Base-by-base conservation (phyloP, 441 rosid genomes). In the Aleurites moluccanus region DNA sequence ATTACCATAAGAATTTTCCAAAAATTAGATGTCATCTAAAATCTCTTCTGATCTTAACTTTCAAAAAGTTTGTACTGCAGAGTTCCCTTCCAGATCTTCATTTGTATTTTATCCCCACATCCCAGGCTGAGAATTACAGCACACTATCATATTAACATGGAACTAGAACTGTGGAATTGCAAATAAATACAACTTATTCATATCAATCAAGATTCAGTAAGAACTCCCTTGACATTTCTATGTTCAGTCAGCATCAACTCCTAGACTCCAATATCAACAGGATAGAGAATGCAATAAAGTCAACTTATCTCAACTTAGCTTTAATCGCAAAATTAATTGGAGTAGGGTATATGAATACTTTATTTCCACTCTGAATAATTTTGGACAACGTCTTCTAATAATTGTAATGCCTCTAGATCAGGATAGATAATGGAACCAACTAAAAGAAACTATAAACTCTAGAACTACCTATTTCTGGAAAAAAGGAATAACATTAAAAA, bases 1-100 rank as follows among this genome's bases (percentile, higher is more conserved):
- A 68, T 60, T 64, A 50, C 60, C 52, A 61, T 63, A 20, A 62
- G 30, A 68, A 73, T 11, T 28, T 72, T 73, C 27, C 3, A 9
- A 25, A 65, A 28, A 23, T 69, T 28, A 38, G 45, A 14, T 18
- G 40, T 20, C 21, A 14, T 35, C 33, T 61, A 61, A 28, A 40
- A 38, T 66, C 55, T 56, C 63, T 72, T 35, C 7, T 9, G 14
- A 62, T 28, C 9, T 15, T 14, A 10, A 38, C 35, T 44, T 18
- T n/a, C 42, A 9, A 27, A 49, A 55, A 6, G 27, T 42, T 21
- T 63, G 49, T 27, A 53, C 20, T 50, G 64, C 25, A 45, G 65
- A 18, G 50, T 44, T 62, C 70, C 60, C 40, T 62, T 56, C n/a
- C 2, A 67, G 35, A 57, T 15, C 67, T 21, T 18, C 59, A n/a